Evolutionary conservation across 305 asterid genomes (phyloP).

Genomic region (Stenogyne calaminthoides): DNA sequence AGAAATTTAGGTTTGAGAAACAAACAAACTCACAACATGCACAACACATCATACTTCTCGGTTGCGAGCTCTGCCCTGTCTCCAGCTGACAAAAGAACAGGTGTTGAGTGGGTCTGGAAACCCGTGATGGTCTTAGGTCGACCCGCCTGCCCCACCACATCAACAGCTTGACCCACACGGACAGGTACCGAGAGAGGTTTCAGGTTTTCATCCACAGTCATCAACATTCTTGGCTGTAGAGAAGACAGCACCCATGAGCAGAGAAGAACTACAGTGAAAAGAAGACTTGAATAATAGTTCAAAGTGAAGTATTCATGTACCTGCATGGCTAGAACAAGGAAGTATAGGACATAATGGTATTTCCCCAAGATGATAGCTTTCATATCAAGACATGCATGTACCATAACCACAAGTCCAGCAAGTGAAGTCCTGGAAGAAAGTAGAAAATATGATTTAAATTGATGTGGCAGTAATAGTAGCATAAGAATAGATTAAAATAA

Average conservation of each 20-base stretch:
- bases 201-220: slow-evolving; percentile 89
- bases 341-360: slow-evolving; percentile 85
- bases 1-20: background rate
- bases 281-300: background rate
- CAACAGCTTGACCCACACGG: slow-evolving; percentile 98
- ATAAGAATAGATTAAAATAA: background rate
- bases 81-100: slow-evolving; percentile 90
- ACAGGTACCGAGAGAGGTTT: slow-evolving; percentile 91
- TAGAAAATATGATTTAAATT: slow-evolving; percentile 1
- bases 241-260: background rate
- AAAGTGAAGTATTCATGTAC: slow-evolving; percentile 29
- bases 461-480: background rate
- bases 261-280: background rate
- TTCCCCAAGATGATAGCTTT: slow-evolving; percentile 85
- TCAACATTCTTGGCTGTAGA: slow-evolving; percentile 87
- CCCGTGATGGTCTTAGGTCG: slow-evolving; percentile 98
- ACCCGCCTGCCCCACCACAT: slow-evolving; percentile 95
- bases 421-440: slow-evolving; percentile 60
- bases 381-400: slow-evolving; percentile 94
- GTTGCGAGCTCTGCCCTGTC: slow-evolving; percentile 99
- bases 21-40: background rate
- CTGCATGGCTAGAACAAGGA: slow-evolving; percentile 95
- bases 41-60: slow-evolving; percentile 56
- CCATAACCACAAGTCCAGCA: slow-evolving; percentile 79
- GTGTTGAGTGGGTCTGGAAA: slow-evolving; percentile 95